Evolutionary conservation across 1,284 basidiomycete genomes (phyloP).

Genomic region (Cryptococcus jaspeensis): DNA sequence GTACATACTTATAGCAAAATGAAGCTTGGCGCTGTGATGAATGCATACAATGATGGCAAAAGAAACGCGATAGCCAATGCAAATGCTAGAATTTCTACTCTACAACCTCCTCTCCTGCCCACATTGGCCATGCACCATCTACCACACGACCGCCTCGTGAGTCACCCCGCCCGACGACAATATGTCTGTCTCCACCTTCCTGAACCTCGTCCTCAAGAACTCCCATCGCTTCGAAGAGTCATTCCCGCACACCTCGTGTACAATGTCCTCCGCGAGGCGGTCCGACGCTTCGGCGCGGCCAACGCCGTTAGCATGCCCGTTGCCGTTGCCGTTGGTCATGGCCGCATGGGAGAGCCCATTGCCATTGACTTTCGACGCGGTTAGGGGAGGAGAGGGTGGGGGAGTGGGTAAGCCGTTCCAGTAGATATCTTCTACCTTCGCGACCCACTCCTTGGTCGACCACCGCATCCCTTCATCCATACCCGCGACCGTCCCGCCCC

Average conservation of each 20-base stretch:
- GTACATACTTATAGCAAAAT: too few relatives aligned
- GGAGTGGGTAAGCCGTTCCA: conserved; percentile 63
- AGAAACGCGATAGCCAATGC: too few relatives aligned
- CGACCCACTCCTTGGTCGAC: conserved; percentile 67
- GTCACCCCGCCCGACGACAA: conserved; percentile 55
- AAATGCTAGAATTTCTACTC: too few relatives aligned
- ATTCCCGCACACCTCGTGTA: conserved; percentile 52
- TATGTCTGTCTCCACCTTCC: conserved; percentile 83
- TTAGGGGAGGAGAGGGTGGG: conserved; percentile 53
- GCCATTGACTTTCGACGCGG: conserved; percentile 11
- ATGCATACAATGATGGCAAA: too few relatives aligned
- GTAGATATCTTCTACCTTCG: conserved; percentile 71
- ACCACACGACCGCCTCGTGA: conserved; percentile 77
- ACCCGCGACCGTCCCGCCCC: conserved; percentile 14
- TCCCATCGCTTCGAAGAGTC: conserved; percentile 53
- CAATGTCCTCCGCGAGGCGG: conserved; percentile 54
- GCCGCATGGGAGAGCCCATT: background rate
- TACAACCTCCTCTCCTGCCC: too few relatives aligned
- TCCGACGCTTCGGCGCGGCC: conserved; percentile 46
- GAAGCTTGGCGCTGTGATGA: too few relatives aligned
- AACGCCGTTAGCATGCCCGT: background rate
- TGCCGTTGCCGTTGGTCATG: background rate
- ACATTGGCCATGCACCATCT: conserved; percentile 19
- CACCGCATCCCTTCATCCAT: conserved; percentile 53
- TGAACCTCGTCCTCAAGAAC: conserved; percentile 77